phyloP scores from a whole-genome alignment of 2,329 filamentous ascomycete species.

The Sporothrix globosa region DNA sequence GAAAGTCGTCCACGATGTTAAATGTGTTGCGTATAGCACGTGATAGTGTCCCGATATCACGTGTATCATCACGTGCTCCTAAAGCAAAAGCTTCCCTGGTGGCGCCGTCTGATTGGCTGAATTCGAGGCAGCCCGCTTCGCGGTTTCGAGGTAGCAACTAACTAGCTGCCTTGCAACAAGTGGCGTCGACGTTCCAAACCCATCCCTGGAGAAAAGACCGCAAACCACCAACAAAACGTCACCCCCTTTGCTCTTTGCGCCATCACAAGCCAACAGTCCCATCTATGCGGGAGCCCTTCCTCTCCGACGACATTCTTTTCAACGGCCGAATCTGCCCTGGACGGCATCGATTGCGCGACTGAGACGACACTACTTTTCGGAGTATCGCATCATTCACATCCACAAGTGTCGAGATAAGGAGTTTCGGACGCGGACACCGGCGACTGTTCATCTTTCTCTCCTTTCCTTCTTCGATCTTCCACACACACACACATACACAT shows the following conservation, averaged over 20 bases:
- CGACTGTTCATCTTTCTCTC: background rate
- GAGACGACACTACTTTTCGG: background rate
- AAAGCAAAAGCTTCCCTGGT: background rate
- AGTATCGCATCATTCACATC: too few species aligned
- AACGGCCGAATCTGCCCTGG: background rate
- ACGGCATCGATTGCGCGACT: background rate
- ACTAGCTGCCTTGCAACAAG: slow-evolving; percentile 11
- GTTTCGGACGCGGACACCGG: background rate
- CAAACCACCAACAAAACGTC: slow-evolving; percentile 14
- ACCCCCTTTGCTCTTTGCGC: background rate
- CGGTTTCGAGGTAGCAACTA: slow-evolving; percentile 11
- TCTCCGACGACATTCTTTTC: slow-evolving; percentile 19
- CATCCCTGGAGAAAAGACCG: slow-evolving; percentile 24
- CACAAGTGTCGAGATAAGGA: slow-evolving; percentile 4
- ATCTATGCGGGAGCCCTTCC: background rate
- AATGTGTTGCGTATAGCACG: too few species aligned
- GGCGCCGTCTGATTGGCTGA: background rate
- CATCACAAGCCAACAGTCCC: slow-evolving; percentile 11
- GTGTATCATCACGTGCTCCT: too few species aligned
- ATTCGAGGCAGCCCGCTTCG: background rate
- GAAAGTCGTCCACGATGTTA: too few species aligned
- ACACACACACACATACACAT: background rate
- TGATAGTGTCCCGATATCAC: too few species aligned
- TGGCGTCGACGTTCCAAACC: background rate
- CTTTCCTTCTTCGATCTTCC: background rate